phyloP scores from a whole-genome alignment of 805 yeast genomes.

The Maudiozyma saulgeensis region DNA sequence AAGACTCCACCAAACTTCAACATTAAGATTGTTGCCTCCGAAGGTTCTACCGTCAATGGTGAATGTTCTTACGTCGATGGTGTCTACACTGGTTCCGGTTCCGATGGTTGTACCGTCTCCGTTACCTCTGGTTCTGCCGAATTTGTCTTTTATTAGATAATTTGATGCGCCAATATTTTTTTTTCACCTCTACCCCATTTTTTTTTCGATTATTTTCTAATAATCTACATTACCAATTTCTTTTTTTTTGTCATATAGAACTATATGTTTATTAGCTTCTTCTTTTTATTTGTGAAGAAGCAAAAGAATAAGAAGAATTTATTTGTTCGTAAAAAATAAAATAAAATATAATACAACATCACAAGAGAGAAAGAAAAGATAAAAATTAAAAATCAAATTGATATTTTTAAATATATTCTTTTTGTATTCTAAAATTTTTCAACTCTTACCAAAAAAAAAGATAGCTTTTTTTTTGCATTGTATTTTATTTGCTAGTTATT shows the following conservation, averaged over 20 bases:
- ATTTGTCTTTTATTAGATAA: constrained; percentile 43
- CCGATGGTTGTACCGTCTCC: constrained; percentile 75
- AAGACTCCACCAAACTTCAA: constrained; percentile 55
- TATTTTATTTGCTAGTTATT: not conserved
- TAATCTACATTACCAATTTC: too few relatives aligned
- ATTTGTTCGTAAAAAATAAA: not conserved
- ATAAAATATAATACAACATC: not conserved
- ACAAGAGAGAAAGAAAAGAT: not conserved
- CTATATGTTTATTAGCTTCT: too few relatives aligned
- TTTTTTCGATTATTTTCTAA: too few relatives aligned
- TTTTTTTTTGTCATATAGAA: too few relatives aligned
- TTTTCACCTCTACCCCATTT: not conserved
- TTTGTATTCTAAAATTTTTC: too few relatives aligned
- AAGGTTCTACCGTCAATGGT: constrained; percentile 57
- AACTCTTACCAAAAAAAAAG: too few relatives aligned
- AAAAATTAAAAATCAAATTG: too few relatives aligned
- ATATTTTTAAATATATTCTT: too few relatives aligned
- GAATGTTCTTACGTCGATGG: constrained; percentile 78
- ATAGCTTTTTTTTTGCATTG: not conserved
- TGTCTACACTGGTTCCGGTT: constrained; percentile 36
- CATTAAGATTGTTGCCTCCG: constrained; percentile 69
- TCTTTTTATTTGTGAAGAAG: too few relatives aligned
- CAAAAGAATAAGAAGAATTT: not conserved
- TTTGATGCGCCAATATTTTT: not conserved
- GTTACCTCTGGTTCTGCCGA: constrained; percentile 51